phyloP scores from a whole-genome alignment of 2,329 filamentous ascomycete species.

The Waltergamsia citrina region DNA sequence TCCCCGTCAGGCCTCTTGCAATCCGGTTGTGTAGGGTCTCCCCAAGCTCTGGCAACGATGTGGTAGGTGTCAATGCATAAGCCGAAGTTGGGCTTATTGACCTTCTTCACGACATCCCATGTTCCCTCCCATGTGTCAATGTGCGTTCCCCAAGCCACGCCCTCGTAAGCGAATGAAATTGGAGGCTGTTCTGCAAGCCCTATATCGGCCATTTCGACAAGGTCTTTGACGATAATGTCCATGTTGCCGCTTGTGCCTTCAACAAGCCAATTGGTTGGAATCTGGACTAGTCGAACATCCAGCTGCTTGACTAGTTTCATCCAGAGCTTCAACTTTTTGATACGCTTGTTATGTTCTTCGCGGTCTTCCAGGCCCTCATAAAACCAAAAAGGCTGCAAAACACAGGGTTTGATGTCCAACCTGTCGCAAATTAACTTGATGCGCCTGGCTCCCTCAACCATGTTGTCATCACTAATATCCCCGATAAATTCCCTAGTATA shows the following conservation, averaged over 20 bases:
- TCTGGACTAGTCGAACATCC: conserved; percentile 61
- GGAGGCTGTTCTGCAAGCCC: conserved; percentile 45
- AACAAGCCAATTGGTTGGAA: conserved; percentile 58
- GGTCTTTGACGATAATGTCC: conserved; percentile 49
- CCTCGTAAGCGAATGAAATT: conserved; percentile 66
- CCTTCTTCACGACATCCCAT: conserved; percentile 57
- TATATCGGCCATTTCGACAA: conserved; percentile 57
- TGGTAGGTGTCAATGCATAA: conserved; percentile 74
- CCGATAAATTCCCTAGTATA: conserved; percentile 37
- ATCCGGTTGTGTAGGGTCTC: conserved; percentile 48
- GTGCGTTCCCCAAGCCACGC: conserved; percentile 62
- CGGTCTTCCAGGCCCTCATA: conserved; percentile 66
- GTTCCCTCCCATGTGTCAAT: conserved; percentile 62
- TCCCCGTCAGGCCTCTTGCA: conserved; percentile 47
- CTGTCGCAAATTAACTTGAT: conserved; percentile 47
- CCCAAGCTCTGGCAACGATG: conserved; percentile 61
- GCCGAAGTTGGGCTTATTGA: conserved; percentile 64
- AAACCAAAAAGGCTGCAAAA: conserved; percentile 68
- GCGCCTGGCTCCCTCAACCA: conserved; percentile 20
- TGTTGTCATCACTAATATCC: conserved; percentile 27
- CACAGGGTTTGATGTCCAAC: conserved; percentile 49
- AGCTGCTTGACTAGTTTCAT: conserved; percentile 55
- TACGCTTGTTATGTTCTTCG: conserved; percentile 40
- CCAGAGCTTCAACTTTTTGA: conserved; percentile 61
- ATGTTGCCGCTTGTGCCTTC: conserved; percentile 33